A percentile compares a stretch with the other conserved stretches of the same genome.
Conservation (phyloP, 257 asterid species). For the Ocimum tenuiflorum region DNA sequence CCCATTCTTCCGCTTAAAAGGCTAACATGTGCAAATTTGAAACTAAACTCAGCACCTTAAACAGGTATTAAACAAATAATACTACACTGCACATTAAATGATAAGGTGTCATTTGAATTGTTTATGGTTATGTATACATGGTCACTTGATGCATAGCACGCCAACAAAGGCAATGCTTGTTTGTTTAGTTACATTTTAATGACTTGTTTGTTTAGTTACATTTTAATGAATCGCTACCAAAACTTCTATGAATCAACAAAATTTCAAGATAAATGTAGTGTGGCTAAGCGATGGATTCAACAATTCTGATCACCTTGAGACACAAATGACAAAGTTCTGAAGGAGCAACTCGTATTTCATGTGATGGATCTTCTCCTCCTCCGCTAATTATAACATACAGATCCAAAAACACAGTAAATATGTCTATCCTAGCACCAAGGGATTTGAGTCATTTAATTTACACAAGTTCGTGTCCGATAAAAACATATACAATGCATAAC, state of each 20-base stretch:
- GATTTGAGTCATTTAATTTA: not conserved
- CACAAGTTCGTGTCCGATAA: constrained; percentile 8
- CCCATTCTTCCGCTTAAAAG: constrained; percentile 58
- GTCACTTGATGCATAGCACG: not conserved
- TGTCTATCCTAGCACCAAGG: not conserved
- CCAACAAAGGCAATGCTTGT: not conserved
- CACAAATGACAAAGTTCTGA: not conserved
- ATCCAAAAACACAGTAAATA: constrained; percentile 10
- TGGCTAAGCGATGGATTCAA: not conserved
- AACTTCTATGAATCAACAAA: not conserved
- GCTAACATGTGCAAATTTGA: constrained; percentile 37
- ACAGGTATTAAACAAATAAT: not conserved
- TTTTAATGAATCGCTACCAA: not conserved
- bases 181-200: not conserved
- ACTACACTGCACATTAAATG: not conserved
- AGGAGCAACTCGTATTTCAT: constrained; percentile 1
- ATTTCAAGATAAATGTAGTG: not conserved
- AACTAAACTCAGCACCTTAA: constrained; percentile 15
- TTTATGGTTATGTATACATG: not conserved
- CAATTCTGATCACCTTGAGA: constrained; percentile 4
- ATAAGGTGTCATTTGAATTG: not conserved
- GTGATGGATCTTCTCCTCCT: not conserved
- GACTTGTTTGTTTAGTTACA: not conserved
- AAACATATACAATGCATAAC: constrained; percentile 5
- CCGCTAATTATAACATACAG: not conserved